Evolutionary conservation across 768 basidiomycete species (phyloP).

Genomic region (Cyathus striatus): DNA sequence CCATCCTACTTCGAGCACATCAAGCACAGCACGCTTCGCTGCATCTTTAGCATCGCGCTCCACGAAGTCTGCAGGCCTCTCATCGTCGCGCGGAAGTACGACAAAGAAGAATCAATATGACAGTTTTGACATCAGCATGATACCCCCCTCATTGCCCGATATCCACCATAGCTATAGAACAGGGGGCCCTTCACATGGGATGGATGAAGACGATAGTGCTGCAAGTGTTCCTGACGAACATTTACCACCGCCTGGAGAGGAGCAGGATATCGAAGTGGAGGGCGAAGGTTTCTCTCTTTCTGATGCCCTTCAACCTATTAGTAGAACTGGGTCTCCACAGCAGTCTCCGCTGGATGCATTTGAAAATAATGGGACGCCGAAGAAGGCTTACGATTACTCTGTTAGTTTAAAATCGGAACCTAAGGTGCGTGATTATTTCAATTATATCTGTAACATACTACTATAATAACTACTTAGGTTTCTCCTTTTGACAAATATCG

Average conservation of each 20-base stretch:
- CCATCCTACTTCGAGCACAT: constrained; percentile 38
- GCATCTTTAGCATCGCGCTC: constrained; percentile 46
- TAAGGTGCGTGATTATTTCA: constrained; percentile 33
- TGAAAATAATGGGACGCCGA: constrained; percentile 36
- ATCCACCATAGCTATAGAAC: constrained; percentile 23
- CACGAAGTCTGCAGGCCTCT: constrained; percentile 39
- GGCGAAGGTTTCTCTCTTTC: constrained; percentile 43
- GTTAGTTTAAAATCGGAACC: constrained; percentile 56
- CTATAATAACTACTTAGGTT: constrained; percentile 33
- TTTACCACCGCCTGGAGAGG: constrained; percentile 41
- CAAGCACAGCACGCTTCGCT: constrained; percentile 45
- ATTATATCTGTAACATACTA: neutral
- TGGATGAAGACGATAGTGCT: constrained; percentile 35
- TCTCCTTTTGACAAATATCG: constrained; percentile 62
- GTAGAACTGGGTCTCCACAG: constrained; percentile 50
- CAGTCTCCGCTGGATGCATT: constrained; percentile 24
- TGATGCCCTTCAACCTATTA: constrained; percentile 56
- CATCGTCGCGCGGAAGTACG: constrained; percentile 23
- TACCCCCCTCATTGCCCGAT: constrained; percentile 49
- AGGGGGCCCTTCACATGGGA: constrained; percentile 28
- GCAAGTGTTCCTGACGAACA: constrained; percentile 52
- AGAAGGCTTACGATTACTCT: constrained; percentile 58
- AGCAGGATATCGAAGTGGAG: constrained; percentile 27
- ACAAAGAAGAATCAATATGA: constrained; percentile 27
- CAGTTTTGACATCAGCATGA: constrained; percentile 58